Evolutionary conservation across 805 yeast genomes (phyloP).

Genomic region (Priceomyces carsonii): DNA sequence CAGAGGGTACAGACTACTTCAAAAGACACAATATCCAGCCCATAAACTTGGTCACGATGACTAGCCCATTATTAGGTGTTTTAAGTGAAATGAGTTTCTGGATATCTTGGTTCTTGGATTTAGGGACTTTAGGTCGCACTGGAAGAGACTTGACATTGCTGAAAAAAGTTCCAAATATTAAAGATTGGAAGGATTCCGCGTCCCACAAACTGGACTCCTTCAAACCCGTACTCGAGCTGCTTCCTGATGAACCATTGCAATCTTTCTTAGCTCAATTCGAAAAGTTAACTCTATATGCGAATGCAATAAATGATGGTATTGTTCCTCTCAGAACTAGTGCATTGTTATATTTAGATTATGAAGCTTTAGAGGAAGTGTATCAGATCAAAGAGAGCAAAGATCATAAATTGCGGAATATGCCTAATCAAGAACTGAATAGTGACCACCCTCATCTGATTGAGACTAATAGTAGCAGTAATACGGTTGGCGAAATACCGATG

Average conservation of each 20-base stretch:
- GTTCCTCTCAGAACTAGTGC: conserved; percentile 47
- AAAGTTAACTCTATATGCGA: conserved; percentile 42
- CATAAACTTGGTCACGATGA: conserved; percentile 38
- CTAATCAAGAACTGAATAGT: neutral
- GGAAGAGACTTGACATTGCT: conserved; percentile 45
- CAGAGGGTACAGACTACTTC: conserved; percentile 33
- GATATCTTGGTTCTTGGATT: conserved; percentile 41
- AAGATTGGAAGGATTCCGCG: conserved; percentile 13
- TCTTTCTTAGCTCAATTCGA: conserved; percentile 27
- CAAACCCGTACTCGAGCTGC: conserved; percentile 36
- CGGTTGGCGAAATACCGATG: conserved; percentile 36
- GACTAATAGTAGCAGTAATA: conserved; percentile 12
- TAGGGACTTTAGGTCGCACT: conserved; percentile 47
- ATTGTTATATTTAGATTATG: conserved; percentile 42
- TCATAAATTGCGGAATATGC: conserved; percentile 2
- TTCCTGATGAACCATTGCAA: conserved; percentile 43
- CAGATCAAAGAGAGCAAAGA: conserved; percentile 21
- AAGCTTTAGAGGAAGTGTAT: conserved; percentile 41
- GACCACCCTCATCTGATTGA: conserved; percentile 4
- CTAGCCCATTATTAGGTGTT: conserved; percentile 44
- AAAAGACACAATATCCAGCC: conserved; percentile 25
- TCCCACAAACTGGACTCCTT: conserved; percentile 16
- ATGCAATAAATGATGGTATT: conserved; percentile 47
- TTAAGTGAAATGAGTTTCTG: conserved; percentile 41
- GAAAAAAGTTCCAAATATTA: conserved; percentile 28